Base-by-base conservation (phyloP, 2,329 filamentous ascomycete genomes). In the Salinomyces thailandicus region DNA sequence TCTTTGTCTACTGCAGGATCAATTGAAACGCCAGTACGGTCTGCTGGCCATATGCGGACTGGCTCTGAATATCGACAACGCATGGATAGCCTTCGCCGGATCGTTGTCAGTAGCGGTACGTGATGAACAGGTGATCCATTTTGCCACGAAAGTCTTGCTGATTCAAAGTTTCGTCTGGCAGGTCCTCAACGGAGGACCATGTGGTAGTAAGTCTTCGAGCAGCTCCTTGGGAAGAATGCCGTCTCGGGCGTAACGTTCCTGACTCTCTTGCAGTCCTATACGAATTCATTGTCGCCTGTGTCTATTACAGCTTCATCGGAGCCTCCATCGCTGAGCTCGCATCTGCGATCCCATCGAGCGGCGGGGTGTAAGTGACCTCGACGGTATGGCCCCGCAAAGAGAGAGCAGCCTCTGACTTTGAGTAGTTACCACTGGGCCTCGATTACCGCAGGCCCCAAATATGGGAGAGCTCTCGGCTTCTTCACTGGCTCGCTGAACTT, bases 51-150 rank as follows among this genome's bases (percentile, higher is more conserved):
- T 79, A 28, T 73, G 73, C 35, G 74, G 72, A 16, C 42, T 59
- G 31, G 75, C 72, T 0, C 57, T 79, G 34, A 78, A 73, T 1
- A 72, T 77, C 16, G 75, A 77, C 54, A 79, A 77, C 48, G 75
- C 75, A 13, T 81, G 75, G 75, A 68, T 75, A 36, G 73, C 75
- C 5, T 60, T 79, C 40, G 76, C 74, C 36, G 75, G 75, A 9
- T 76, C 73, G 36, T 66, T 79, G 26, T 69, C 68, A 4, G 62
- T 75, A 31, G 67, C 66, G 4, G 66, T 72, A 26, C 55, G n/a
- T n/a, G n/a, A n/a, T 45, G 18, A 62, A 62, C 33, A 58, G 58
- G n/a, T n/a, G n/a, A n/a, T n/a, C n/a, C n/a, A n/a, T n/a, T n/a
- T n/a, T n/a, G n/a, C n/a, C n/a, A n/a, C n/a, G n/a, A n/a, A n/a